Percentiles rank a stretch among this genome's conserved stretches.
phyloP scores from a whole-genome alignment of 1,284 basidiomycete genomes.

The Sanghuangporus sanghuang region DNA sequence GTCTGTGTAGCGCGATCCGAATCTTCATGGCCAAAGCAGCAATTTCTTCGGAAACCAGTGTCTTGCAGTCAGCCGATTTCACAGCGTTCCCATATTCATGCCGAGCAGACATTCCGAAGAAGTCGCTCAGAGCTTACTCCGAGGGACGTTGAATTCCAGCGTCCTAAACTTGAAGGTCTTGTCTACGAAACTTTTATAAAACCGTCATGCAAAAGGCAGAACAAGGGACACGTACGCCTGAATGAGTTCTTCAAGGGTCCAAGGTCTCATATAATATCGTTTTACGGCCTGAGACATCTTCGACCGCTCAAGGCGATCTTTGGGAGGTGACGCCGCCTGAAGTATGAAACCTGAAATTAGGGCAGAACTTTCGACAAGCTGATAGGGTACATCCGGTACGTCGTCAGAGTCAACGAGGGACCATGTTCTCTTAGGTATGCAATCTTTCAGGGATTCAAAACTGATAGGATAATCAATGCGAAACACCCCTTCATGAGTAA shows the following conservation, averaged over 20 bases:
- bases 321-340: neutral
- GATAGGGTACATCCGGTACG: too few species aligned
- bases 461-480: too few species aligned
- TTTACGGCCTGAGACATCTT: neutral
- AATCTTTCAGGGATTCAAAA: too few species aligned
- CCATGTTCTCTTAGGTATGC: too few species aligned
- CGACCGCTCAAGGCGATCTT: neutral
- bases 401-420: too few species aligned
- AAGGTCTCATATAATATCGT: neutral
- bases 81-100: neutral
- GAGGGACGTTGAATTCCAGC: neutral
- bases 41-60: neutral
- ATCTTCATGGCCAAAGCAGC: neutral
- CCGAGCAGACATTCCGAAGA: neutral
- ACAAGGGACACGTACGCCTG: neutral
- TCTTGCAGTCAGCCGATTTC: neutral
- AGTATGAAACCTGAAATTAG: neutral
- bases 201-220: neutral
- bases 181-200: neutral
- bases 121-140: neutral
- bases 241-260: neutral
- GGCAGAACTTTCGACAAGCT: too few species aligned
- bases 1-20: neutral
- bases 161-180: neutral
- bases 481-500: too few species aligned